Conservation (phyloP, 2,329 filamentous ascomycete species). For the Botrytis squamosa region DNA sequence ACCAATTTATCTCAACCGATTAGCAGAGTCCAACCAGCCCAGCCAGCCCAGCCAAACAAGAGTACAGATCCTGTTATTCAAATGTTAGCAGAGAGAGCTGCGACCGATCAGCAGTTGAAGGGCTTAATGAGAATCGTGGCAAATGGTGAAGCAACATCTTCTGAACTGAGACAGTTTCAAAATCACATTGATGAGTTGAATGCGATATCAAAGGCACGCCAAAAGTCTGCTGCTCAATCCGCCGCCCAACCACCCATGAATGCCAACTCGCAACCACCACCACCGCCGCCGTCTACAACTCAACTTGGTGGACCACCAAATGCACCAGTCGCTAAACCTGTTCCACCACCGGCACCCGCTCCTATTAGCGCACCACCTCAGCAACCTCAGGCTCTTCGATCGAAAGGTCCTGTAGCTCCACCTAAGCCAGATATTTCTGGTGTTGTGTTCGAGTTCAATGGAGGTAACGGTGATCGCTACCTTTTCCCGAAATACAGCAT, state of each 20-base stretch:
- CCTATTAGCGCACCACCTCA: slow-evolving; percentile 27
- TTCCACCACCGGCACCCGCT: slow-evolving; percentile 29
- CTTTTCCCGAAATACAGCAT: slow-evolving; percentile 78
- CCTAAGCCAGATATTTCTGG: slow-evolving; percentile 61
- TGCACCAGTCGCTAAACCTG: slow-evolving; percentile 25
- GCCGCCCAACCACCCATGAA: slow-evolving; percentile 39
- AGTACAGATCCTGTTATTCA: slow-evolving; percentile 76
- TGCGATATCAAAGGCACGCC: slow-evolving; percentile 60
- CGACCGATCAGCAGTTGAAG: slow-evolving; percentile 66
- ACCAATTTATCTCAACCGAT: slow-evolving; percentile 13
- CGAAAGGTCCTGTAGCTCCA: slow-evolving; percentile 56
- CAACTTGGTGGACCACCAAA: slow-evolving; percentile 24
- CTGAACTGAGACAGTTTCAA: slow-evolving; percentile 74
- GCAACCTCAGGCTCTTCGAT: slow-evolving; percentile 56
- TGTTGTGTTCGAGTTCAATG: slow-evolving; percentile 67
- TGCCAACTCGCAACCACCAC: slow-evolving; percentile 26
- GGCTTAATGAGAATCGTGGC: slow-evolving; percentile 83
- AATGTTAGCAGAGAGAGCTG: slow-evolving; percentile 72
- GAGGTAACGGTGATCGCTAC: slow-evolving; percentile 70
- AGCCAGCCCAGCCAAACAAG: slow-evolving; percentile 33
- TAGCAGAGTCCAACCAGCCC: slow-evolving; percentile 19
- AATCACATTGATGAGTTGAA: slow-evolving; percentile 76
- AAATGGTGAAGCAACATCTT: slow-evolving; percentile 67
- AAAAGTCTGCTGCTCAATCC: slow-evolving; percentile 54
- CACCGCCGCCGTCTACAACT: slow-evolving; percentile 19